Evolutionary conservation across 495 filamentous ascomycete genomes (phyloP), one percentile per base, ranked within the genome.

Genomic region (Glutinoglossum americanum): DNA sequence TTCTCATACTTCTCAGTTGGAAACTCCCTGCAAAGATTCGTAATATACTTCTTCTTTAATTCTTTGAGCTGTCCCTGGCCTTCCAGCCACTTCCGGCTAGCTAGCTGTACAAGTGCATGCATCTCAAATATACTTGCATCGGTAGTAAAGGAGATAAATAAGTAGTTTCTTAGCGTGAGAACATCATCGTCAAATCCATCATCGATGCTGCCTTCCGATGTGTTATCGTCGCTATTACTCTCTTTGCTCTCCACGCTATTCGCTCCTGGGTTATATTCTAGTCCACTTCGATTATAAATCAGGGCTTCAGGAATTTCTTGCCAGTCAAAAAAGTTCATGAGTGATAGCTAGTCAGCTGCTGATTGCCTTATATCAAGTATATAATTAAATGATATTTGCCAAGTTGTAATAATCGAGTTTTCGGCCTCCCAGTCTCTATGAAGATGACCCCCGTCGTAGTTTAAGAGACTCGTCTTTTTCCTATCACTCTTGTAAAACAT

Each of bases 111-210:
- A 37, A 63, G 45, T 32, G 45, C 23, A 33, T 63, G 61, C 61
- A 60, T 63, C 55, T 60, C 61, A 51, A 63, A 61, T 21, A 8
- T 15, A 15, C 13, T 44, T 55, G 6, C 13, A 7, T 58, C 59
- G 3, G 56, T 53, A 33, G 51, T 60, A n/a, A 60, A n/a, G 13
- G 63, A 61, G 57, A 76, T 66, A n/a, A 76, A 70, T 44, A 65
- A 70, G 62, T 69, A 74, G 54, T 69, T 64, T 59, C 64, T 56
- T 30, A 78, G 63, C 17, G 62, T 66, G 25, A 53, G 39, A 9
- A 77, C 39, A 63, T 76, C 70, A 3, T 71, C 66, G 56, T 75
- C 69, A 62, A 76, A 75, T 17, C 49, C 61, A 47, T 67, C 57
- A 23, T 60, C 61, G 49, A 59, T 21, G 27, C 48, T 59, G 39